phyloP scores from a whole-genome alignment of 1,284 basidiomycete genomes.

The Pseudozyma hubeiensis region DNA sequence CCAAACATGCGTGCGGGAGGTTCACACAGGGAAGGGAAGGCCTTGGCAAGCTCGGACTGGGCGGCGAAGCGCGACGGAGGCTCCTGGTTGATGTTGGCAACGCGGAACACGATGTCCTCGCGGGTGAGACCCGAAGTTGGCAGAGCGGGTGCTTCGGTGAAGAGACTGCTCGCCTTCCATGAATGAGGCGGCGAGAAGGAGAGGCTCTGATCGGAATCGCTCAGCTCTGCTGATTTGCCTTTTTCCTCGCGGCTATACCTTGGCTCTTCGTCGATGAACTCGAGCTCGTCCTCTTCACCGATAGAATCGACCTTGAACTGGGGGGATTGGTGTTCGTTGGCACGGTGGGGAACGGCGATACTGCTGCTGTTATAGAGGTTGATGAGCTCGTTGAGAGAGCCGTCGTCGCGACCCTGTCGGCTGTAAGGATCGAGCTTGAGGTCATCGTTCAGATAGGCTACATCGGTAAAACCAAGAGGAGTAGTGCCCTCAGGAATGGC shows the following conservation, averaged over 20 bases:
- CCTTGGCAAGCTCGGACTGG: slow-evolving; percentile 26
- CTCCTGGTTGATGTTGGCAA: slow-evolving; percentile 16
- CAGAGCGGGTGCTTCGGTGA: slow-evolving; percentile 17
- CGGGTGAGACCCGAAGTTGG: slow-evolving; percentile 28
- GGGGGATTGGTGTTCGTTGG: slow-evolving; percentile 6
- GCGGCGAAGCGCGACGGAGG: slow-evolving; percentile 21
- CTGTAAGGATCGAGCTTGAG: slow-evolving; percentile 32
- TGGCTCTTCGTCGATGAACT: slow-evolving; percentile 38
- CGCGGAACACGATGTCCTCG: slow-evolving; percentile 44
- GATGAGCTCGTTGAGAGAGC: slow-evolving; percentile 33
- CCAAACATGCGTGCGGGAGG: slow-evolving; percentile 52
- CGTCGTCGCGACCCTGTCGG: slow-evolving; percentile 10
- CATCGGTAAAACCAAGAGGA: slow-evolving; percentile 18
- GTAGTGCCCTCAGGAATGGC: slow-evolving; percentile 2
- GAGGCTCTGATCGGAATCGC: slow-evolving; percentile 17
- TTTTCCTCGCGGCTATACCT: slow-evolving; percentile 39
- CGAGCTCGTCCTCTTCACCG: slow-evolving; percentile 38
- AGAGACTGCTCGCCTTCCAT: slow-evolving; percentile 25
- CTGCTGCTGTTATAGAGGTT: slow-evolving; percentile 33
- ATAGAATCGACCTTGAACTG: slow-evolving; percentile 32
- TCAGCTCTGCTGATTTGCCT: slow-evolving; percentile 38
- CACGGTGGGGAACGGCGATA: slow-evolving; percentile 11
- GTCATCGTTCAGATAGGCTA: slow-evolving; percentile 38
- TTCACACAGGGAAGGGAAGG: slow-evolving; percentile 44
- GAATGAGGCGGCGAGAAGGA: slow-evolving; percentile 14